A percentile compares a stretch with the other conserved stretches of the same genome.
Conservation (phyloP, 805 yeast genomes). For the Saturnispora besseyi region DNA sequence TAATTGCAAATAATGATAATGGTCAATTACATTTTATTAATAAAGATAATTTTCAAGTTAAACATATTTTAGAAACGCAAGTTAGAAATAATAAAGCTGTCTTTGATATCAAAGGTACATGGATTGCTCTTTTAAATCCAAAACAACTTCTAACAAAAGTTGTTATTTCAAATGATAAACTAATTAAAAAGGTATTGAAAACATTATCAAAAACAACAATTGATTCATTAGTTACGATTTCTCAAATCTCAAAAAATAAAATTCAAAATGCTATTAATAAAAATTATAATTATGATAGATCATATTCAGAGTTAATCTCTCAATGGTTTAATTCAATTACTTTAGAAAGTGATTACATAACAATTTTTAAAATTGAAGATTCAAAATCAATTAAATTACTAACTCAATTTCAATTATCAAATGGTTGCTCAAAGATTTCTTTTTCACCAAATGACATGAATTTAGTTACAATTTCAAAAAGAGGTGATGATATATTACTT, state of each 20-base stretch:
- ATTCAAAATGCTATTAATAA: conserved; percentile 27
- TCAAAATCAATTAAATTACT: conserved; percentile 26
- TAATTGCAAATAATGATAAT: conserved; percentile 13
- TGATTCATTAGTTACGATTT: conserved; percentile 30
- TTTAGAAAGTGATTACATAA: conserved; percentile 28
- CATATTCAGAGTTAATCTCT: conserved; percentile 19
- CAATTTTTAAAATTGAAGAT: conserved; percentile 38
- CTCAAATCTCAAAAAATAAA: conserved; percentile 41
- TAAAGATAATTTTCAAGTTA: background rate
- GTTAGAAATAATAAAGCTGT: conserved; percentile 32
- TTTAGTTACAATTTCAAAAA: conserved; percentile 41
- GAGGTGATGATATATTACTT: conserved; percentile 56
- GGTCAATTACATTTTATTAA: conserved; percentile 15
- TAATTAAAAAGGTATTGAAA: conserved; percentile 39
- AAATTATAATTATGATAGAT: background rate
- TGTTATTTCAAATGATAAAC: conserved; percentile 36
- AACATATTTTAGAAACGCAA: conserved; percentile 12
- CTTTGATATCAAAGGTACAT: conserved; percentile 40
- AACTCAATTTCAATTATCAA: conserved; percentile 46
- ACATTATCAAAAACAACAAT: conserved; percentile 43
- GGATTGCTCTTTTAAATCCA: conserved; percentile 31
- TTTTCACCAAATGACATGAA: conserved; percentile 54
- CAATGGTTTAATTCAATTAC: conserved; percentile 24
- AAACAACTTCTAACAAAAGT: conserved; percentile 33
- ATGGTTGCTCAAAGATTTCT: conserved; percentile 51